phyloP scores from a whole-genome alignment of 306 rosid species.

The Amphicarpaea edgeworthii region DNA sequence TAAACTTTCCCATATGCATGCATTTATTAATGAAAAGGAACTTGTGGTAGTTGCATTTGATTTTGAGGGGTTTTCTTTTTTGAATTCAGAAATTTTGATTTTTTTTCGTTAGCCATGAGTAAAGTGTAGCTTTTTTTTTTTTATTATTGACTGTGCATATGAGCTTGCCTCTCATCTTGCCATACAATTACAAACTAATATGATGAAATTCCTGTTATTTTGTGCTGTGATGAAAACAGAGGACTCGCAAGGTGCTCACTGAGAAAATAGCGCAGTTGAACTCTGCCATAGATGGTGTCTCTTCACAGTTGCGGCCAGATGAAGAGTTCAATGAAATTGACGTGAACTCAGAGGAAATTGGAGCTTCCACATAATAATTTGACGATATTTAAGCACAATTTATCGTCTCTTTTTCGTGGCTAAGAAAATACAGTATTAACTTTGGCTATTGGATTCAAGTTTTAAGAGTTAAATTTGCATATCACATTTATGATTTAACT shows the following conservation, averaged over 20 bases:
- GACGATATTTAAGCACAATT: neutral
- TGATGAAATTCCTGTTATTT: slow-evolving; percentile 27
- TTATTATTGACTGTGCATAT: neutral
- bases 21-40: neutral
- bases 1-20: neutral
- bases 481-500: slow-evolving; percentile 1
- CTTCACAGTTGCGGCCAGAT: slow-evolving; percentile 50
- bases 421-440: slow-evolving; percentile 12
- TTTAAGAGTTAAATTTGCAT: slow-evolving; percentile 22
- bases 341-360: slow-evolving; percentile 53
- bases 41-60: slow-evolving; percentile 5
- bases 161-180: slow-evolving; percentile 14
- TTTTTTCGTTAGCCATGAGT: neutral
- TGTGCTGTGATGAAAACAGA: slow-evolving; percentile 51
- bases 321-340: slow-evolving; percentile 45
- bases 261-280: slow-evolving; percentile 69
- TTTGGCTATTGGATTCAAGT: slow-evolving; percentile 15
- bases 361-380: slow-evolving; percentile 46
- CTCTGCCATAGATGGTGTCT: slow-evolving; percentile 66
- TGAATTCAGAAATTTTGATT: neutral
- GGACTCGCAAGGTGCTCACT: slow-evolving; percentile 58
- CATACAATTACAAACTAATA: neutral
- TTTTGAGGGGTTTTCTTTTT: neutral
- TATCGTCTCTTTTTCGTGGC: slow-evolving; percentile 1
- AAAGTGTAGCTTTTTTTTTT: neutral